Percentiles rank a stretch among this genome's conserved stretches.
These are phyloP conservation scores for Penicillium italicum DNA, from an alignment of 2,329 filamentous ascomycete genomes.

Conservation along the genomic window DNA sequence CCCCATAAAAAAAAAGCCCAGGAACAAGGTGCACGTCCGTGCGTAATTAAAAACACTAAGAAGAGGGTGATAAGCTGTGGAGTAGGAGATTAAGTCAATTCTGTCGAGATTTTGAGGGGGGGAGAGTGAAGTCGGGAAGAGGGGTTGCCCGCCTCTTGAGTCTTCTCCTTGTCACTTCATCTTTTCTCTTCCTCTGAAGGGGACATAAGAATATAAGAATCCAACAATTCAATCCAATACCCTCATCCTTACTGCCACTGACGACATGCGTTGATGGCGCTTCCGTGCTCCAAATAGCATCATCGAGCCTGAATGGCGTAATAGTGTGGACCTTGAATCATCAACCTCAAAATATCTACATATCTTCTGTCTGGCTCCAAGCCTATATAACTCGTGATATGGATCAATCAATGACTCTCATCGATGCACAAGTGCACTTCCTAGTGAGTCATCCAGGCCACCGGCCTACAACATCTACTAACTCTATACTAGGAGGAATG, in stretches of 20 bases:
- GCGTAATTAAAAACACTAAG: neutral
- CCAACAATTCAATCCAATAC: too few species aligned
- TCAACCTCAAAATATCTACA: neutral
- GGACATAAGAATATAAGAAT: too few species aligned
- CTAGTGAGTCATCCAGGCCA: constrained; percentile 14
- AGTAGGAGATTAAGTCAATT: constrained; percentile 6
- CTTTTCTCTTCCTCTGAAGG: neutral
- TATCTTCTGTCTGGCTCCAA: neutral
- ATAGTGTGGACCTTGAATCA: neutral
- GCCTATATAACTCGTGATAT: constrained; percentile 8
- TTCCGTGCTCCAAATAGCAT: neutral
- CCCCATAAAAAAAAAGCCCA: neutral
- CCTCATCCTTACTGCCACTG: constrained; percentile 10
- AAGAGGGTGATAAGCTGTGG: constrained; percentile 36
- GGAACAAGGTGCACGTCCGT: constrained; percentile 10
- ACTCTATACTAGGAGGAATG: constrained; percentile 65
- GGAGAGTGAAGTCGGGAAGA: neutral
- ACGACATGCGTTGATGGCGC: constrained; percentile 13
- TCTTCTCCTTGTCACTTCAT: neutral
- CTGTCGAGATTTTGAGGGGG: neutral
- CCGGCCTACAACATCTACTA: neutral
- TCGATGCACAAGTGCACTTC: constrained; percentile 25
- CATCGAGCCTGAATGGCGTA: constrained; percentile 21
- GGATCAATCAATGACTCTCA: constrained; percentile 23
- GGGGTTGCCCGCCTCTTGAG: neutral